Percentiles rank a stretch among this genome's conserved stretches.
Conservation (phyloP, 2,329 filamentous ascomycete genomes). For the Colletotrichum sp. region DNA sequence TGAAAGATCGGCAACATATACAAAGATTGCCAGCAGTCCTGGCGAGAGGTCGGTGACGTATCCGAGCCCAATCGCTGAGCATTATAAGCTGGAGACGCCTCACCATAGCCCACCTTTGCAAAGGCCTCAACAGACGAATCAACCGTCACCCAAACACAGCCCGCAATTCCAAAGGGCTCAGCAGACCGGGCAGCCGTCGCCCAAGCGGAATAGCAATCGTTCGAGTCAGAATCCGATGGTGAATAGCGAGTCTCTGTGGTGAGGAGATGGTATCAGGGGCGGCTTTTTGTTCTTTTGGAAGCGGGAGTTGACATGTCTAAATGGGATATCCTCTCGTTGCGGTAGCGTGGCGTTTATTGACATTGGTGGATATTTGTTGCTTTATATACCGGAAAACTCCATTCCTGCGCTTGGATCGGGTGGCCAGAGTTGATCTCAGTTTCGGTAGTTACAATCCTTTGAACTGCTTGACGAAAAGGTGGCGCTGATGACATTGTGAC, state of each 20-base stretch:
- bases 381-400: background rate
- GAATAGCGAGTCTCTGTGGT: constrained; percentile 19
- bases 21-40: background rate
- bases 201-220: background rate
- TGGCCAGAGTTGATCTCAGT: constrained; percentile 15
- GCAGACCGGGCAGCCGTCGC: background rate
- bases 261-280: background rate
- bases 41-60: constrained; percentile 17
- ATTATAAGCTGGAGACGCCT: background rate
- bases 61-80: constrained; percentile 11
- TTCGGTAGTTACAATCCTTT: background rate
- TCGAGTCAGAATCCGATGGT: constrained; percentile 14
- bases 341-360: constrained; percentile 13
- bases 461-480: background rate
- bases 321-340: background rate
- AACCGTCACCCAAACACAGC: background rate
- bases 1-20: constrained; percentile 10
- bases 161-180: constrained; percentile 6
- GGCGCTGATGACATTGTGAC: background rate
- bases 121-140: background rate
- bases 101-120: constrained; percentile 10
- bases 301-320: background rate
- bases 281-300: background rate
- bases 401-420: background rate
- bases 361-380: background rate